Base-by-base conservation (phyloP, 1,284 basidiomycete genomes). In the Sporisorium iseilematis-ciliati region DNA sequence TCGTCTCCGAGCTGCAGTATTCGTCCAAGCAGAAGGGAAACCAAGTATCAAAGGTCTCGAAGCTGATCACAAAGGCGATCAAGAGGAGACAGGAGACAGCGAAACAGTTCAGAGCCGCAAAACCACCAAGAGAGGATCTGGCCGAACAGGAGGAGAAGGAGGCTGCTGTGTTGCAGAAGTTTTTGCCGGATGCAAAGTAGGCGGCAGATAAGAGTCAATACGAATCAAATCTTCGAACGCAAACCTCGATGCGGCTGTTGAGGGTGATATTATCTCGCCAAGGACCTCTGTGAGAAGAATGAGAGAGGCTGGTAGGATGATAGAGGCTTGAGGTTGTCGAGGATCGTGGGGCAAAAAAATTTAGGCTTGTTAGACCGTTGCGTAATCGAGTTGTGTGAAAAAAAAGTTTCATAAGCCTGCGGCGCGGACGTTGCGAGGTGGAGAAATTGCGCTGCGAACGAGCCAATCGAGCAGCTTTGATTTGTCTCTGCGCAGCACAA, bases 71-170 rank as follows among this genome's bases (percentile, higher is more conserved):
- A 51, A 81, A 81, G 58, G 75, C 78, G 0, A 59, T 78, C 56
- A 68, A 77, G 40, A 51, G 71, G 7, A 64, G 79, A 26, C 58
- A 65, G 7, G 79, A 81, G 26, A 68, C 79, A 16, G 71, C 76
- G 3, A 69, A 67, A 18, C 72, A 75, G 64, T 81, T 76, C 61
- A 38, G 76, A 6, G 66, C 72, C 29, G 78, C 76, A 8, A 76
- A 74, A 18, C 78, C 78, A 16, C 69, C 78, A 2, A 66, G 79
- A 45, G 70, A 76, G 42, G 79, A 81, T 33, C 65, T 81, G 8
- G 79, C 78, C 0, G 69, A 78, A 26, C 77, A 80, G 55, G 79
- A 81, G 59, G 78, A 81, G 43, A 60, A 65, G 51, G 79, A 81
- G 50, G 71, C 70, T 2, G 60, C 58, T 43, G 51, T 81, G 18